These are phyloP conservation scores for Populus deltoides DNA, from an alignment of 345 rosid genomes.

Conservation along the genomic window DNA sequence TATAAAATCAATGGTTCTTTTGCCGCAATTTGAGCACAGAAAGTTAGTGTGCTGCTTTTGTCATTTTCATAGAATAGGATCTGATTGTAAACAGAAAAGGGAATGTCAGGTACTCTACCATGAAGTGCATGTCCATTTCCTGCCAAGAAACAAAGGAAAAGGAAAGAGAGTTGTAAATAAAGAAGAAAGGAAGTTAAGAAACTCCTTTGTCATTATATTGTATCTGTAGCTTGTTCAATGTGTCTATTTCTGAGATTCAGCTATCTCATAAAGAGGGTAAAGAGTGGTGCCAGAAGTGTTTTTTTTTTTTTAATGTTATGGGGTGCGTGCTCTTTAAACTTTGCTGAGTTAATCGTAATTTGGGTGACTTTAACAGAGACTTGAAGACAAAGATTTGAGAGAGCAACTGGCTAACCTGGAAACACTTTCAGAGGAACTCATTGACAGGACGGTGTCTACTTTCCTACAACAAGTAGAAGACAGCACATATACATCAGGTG, in stretches of 20 bases:
- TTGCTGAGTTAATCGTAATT: conserved; percentile 5
- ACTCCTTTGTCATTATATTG: not conserved
- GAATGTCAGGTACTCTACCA: not conserved
- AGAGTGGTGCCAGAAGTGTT: not conserved
- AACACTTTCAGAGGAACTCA: conserved; percentile 56
- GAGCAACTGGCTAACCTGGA: conserved; percentile 52
- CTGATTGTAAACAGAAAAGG: not conserved
- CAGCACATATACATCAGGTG: conserved; percentile 72
- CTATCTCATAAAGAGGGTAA: not conserved
- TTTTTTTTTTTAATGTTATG: not conserved
- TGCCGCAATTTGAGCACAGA: not conserved
- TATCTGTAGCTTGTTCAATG: not conserved
- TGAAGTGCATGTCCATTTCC: not conserved
- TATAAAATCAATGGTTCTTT: not conserved
- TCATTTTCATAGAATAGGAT: not conserved
- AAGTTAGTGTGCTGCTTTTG: not conserved
- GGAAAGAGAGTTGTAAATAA: not conserved
- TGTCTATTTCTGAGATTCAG: not conserved
- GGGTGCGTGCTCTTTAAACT: not conserved
- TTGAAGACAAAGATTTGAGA: conserved; percentile 56
- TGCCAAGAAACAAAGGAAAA: not conserved
- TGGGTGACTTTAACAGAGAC: conserved; percentile 45
- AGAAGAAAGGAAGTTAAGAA: not conserved
- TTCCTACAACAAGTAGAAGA: conserved; percentile 79
- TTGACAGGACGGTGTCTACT: conserved; percentile 53